Conservation (phyloP, 2,329 filamentous ascomycete species). For the Neofusicoccum parvum region DNA sequence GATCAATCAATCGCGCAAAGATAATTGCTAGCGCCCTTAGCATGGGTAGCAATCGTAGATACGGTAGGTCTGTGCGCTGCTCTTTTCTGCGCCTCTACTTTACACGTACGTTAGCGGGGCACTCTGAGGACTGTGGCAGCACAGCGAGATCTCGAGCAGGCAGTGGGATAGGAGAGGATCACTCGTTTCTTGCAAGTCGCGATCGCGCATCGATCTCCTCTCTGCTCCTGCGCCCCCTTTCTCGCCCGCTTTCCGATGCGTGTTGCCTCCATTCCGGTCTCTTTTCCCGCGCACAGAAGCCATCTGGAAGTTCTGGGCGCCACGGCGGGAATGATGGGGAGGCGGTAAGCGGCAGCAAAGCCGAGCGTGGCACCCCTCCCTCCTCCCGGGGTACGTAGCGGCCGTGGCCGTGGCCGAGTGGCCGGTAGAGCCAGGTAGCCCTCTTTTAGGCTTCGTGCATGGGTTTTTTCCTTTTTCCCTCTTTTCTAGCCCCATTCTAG, state of each 20-base stretch:
- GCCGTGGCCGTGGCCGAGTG: background rate
- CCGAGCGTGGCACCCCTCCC: slow-evolving; percentile 9
- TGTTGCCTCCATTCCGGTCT: background rate
- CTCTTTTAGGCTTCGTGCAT: background rate
- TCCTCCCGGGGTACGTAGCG: background rate
- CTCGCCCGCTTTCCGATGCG: too few relatives aligned
- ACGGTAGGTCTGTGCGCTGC: background rate
- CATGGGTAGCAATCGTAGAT: background rate
- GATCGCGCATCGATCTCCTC: background rate
- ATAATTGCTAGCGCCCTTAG: background rate
- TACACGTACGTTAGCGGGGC: too few relatives aligned
- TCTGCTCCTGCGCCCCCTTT: background rate
- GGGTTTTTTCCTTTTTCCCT: background rate
- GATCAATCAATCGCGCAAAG: background rate
- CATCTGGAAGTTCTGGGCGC: background rate
- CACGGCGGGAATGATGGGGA: background rate
- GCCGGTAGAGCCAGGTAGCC: background rate
- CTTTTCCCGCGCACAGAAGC: background rate
- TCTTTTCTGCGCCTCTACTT: background rate
- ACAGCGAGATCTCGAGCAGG: too few relatives aligned
- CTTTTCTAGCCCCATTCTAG: slow-evolving; percentile 11
- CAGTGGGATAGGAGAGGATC: background rate
- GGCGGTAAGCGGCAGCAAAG: slow-evolving; percentile 19
- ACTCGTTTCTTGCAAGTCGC: background rate
- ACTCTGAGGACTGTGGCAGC: too few relatives aligned